Percentiles rank a stretch among this genome's conserved stretches.
phyloP scores from a whole-genome alignment of 768 basidiomycete genomes.

The Glaciozyma martinii region DNA sequence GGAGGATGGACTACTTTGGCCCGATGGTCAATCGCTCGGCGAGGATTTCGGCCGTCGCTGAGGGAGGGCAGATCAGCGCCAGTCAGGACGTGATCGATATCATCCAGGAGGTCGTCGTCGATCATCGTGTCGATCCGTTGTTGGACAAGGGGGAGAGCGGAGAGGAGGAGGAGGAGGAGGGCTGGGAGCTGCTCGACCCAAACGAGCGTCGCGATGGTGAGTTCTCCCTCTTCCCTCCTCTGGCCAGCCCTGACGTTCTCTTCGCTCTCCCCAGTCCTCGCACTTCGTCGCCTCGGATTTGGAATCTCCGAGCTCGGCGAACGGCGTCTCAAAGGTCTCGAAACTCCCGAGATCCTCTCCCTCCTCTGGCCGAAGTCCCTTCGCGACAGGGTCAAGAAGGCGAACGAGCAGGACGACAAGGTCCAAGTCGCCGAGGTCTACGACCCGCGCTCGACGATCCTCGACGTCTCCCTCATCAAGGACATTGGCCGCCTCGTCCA shows the following conservation, averaged over 20 bases:
- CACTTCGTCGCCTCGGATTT: slow-evolving; percentile 62
- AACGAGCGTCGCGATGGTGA: slow-evolving; percentile 49
- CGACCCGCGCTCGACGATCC: slow-evolving; percentile 21
- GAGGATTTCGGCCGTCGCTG: slow-evolving; percentile 68
- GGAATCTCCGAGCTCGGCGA: slow-evolving; percentile 71
- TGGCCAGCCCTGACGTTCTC: neutral
- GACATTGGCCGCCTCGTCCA: slow-evolving; percentile 24
- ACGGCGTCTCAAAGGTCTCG: slow-evolving; percentile 85
- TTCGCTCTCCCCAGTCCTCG: slow-evolving; percentile 33
- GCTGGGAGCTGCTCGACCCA: slow-evolving; percentile 36
- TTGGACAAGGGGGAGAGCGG: slow-evolving; percentile 44
- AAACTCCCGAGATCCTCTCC: slow-evolving; percentile 80
- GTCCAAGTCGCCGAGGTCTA: slow-evolving; percentile 18
- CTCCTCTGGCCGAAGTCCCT: slow-evolving; percentile 69
- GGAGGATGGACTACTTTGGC: slow-evolving; percentile 56
- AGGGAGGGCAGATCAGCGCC: slow-evolving; percentile 89
- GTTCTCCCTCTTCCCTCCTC: neutral
- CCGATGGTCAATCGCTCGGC: slow-evolving; percentile 61
- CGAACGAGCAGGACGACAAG: slow-evolving; percentile 5
- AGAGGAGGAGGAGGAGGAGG: slow-evolving; percentile 31
- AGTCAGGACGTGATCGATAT: slow-evolving; percentile 61
- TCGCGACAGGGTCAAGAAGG: slow-evolving; percentile 48
- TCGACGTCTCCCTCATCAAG: slow-evolving; percentile 25
- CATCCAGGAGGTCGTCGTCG: slow-evolving; percentile 49
- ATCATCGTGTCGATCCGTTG: slow-evolving; percentile 52